Conservation (phyloP, 306 rosid species). For the Cajanus cajan region DNA sequence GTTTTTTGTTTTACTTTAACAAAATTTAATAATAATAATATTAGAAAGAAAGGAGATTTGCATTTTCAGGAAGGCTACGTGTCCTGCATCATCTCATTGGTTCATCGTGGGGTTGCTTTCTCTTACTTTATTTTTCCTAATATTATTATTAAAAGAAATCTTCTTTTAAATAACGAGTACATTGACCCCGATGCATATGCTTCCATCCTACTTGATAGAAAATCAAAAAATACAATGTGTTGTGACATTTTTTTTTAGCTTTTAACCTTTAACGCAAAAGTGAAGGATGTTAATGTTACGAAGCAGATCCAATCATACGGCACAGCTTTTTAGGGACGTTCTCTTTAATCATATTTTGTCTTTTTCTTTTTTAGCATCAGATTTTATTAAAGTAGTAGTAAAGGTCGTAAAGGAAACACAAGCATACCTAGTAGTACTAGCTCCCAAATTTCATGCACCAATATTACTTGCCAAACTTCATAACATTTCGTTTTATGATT, state of each 20-base stretch:
- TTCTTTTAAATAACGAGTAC: background rate
- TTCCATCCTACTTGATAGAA: background rate
- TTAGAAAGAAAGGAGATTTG: background rate
- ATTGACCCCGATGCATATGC: background rate
- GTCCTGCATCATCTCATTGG: slow-evolving; percentile 10
- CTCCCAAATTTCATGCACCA: background rate
- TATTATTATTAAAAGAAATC: background rate
- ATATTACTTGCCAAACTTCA: too few relatives aligned
- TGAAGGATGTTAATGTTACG: slow-evolving; percentile 27
- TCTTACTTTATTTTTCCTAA: background rate
- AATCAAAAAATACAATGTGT: background rate
- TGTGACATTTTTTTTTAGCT: background rate
- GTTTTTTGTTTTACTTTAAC: background rate
- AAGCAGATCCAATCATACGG: slow-evolving; percentile 55
- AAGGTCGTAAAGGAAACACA: slow-evolving; percentile 1
- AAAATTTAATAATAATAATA: background rate
- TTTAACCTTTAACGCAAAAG: slow-evolving; percentile 28
- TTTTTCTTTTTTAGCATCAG: slow-evolving; percentile 45
- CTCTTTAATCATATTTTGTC: slow-evolving; percentile 49
- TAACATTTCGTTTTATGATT: too few relatives aligned
- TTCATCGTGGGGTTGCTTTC: slow-evolving; percentile 4
- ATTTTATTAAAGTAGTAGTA: slow-evolving; percentile 39
- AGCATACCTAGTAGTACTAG: background rate
- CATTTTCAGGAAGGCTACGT: slow-evolving; percentile 22
- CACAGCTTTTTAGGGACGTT: slow-evolving; percentile 50